Conservation (phyloP, 805 yeast genomes). For the Wickerhamiella musiphila region DNA sequence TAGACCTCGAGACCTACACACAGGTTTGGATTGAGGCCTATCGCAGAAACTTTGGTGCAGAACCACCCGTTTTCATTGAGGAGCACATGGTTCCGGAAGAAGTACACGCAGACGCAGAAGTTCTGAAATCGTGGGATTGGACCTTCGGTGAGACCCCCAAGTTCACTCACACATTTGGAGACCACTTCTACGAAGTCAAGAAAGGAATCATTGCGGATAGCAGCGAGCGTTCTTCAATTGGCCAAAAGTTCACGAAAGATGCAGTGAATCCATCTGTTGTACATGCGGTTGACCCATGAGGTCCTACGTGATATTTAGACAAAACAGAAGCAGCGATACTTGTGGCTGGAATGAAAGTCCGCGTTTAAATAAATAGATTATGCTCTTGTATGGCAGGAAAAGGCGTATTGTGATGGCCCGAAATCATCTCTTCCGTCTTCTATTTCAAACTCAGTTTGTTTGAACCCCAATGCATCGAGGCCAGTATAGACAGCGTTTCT, state of each 20-base stretch:
- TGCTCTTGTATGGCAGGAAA: slow-evolving; percentile 4
- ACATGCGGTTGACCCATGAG: slow-evolving; percentile 3
- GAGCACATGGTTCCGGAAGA: slow-evolving; percentile 15
- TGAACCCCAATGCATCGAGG: slow-evolving; percentile 23
- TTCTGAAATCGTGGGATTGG: slow-evolving; percentile 53
- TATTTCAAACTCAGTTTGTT: slow-evolving; percentile 23
- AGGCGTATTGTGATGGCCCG: slow-evolving; percentile 43
- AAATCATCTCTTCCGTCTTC: slow-evolving; percentile 75
- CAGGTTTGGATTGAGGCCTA: slow-evolving; percentile 29
- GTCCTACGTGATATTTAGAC: too few species aligned
- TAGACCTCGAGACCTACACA: slow-evolving; percentile 31
- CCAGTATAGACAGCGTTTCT: slow-evolving; percentile 43
- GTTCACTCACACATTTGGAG: slow-evolving; percentile 36
- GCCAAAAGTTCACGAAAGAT: slow-evolving; percentile 16
- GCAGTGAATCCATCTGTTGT: slow-evolving; percentile 5
- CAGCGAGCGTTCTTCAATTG: slow-evolving; percentile 3
- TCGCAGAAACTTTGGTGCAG: slow-evolving; percentile 17
- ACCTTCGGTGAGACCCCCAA: slow-evolving; percentile 58
- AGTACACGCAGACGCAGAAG: slow-evolving; percentile 19
- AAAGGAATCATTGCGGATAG: slow-evolving; percentile 25
- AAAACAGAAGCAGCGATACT: too few species aligned
- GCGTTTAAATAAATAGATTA: neutral
- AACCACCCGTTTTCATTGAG: slow-evolving; percentile 3
- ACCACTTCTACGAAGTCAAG: slow-evolving; percentile 29
- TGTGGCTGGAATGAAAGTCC: too few species aligned